Percentiles rank a stretch among this genome's conserved stretches.
phyloP scores from a whole-genome alignment of 805 yeast genomes.

The Yamadazyma insecticola region DNA sequence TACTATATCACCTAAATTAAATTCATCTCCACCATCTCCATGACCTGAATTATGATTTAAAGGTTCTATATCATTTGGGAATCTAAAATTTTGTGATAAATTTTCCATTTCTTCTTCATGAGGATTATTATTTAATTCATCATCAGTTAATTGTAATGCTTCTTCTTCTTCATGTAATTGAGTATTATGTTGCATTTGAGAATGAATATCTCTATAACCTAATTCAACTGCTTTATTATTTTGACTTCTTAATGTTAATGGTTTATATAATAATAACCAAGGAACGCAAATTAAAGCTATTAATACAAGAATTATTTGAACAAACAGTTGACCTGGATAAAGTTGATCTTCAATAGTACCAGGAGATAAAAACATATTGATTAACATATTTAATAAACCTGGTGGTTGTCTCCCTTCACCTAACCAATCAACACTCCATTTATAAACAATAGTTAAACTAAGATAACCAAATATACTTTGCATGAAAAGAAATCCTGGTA shows the following conservation, averaged over 20 bases:
- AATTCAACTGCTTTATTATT: constrained; percentile 30
- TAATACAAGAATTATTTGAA: constrained; percentile 54
- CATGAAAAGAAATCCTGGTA: constrained; percentile 73
- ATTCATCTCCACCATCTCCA: constrained; percentile 34
- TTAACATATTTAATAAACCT: constrained; percentile 68
- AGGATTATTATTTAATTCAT: constrained; percentile 10
- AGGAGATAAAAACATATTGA: constrained; percentile 71
- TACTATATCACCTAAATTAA: constrained; percentile 60
- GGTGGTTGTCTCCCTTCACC: constrained; percentile 62
- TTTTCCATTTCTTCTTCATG: constrained; percentile 12
- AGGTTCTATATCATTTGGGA: constrained; percentile 40
- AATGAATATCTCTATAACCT: constrained; percentile 36
- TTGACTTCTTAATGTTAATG: constrained; percentile 42
- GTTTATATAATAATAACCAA: constrained; percentile 65
- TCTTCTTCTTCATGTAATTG: constrained; percentile 41
- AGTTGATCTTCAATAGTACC: constrained; percentile 63
- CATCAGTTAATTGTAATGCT: constrained; percentile 15
- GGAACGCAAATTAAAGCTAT: constrained; percentile 69
- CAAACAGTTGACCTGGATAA: constrained; percentile 58
- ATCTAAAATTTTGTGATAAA: constrained; percentile 20
- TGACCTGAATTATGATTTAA: constrained; percentile 29
- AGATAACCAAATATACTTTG: constrained; percentile 73
- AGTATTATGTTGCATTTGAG: constrained; percentile 22
- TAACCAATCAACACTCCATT: constrained; percentile 73
- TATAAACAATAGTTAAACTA: constrained; percentile 61